Evolutionary conservation across 306 rosid species (phyloP).

Genomic region (Cucumis hystrix): DNA sequence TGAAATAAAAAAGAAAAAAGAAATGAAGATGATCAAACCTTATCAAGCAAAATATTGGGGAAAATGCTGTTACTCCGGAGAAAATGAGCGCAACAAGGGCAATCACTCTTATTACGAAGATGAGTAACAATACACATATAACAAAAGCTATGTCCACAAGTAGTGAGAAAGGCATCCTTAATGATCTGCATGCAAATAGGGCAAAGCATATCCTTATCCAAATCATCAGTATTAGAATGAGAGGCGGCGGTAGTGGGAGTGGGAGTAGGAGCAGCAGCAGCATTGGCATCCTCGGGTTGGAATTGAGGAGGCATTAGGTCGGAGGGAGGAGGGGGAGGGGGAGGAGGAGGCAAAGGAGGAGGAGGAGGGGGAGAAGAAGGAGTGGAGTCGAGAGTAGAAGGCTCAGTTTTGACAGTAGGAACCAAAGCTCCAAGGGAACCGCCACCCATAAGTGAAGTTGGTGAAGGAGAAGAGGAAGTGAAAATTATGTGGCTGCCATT

Average conservation of each 20-base stretch:
- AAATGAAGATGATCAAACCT: constrained; percentile 25
- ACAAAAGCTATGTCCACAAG: constrained; percentile 94
- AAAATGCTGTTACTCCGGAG: constrained; percentile 57
- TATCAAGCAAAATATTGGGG: constrained; percentile 78
- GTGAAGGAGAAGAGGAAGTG: neutral
- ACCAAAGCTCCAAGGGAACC: constrained; percentile 22
- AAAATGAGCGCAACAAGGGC: constrained; percentile 82
- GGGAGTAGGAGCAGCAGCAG: neutral
- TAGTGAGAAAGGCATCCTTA: constrained; percentile 74
- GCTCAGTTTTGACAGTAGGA: constrained; percentile 18
- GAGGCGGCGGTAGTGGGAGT: neutral
- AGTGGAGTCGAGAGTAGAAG: neutral
- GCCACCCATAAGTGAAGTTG: constrained; percentile 18
- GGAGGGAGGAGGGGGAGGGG: neutral
- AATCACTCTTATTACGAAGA: constrained; percentile 84
- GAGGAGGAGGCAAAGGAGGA: neutral
- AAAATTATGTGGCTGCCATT: neutral
- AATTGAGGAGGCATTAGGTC: neutral
- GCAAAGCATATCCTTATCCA: constrained; percentile 72
- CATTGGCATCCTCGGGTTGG: neutral
- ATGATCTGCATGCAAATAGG: constrained; percentile 98
- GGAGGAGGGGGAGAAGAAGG: neutral
- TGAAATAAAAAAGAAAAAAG: neutral
- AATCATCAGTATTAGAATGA: constrained; percentile 5
- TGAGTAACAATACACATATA: constrained; percentile 92